These are phyloP conservation scores for Corchorus capsularis DNA, from an alignment of 345 rosid species.

Conservation along the genomic window DNA sequence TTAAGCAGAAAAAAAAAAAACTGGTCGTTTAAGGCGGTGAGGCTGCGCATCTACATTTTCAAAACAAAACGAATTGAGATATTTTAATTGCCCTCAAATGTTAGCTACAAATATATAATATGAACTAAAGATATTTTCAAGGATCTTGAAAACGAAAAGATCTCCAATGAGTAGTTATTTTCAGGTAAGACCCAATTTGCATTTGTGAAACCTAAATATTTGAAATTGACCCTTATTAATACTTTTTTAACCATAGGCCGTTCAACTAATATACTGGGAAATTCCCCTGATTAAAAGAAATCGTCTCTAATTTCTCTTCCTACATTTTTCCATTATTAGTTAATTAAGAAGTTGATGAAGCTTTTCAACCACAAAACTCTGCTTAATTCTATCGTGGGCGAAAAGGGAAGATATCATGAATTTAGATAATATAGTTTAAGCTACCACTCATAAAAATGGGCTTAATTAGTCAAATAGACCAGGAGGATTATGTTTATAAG, in stretches of 20 bases:
- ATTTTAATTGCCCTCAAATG: not conserved
- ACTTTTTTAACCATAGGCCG: not conserved
- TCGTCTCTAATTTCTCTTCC: not conserved
- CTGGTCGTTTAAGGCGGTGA: conserved; percentile 32
- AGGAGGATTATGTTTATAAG: not conserved
- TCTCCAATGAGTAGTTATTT: conserved; percentile 8
- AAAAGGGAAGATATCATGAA: too few species aligned
- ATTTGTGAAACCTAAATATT: not conserved
- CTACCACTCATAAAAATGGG: not conserved
- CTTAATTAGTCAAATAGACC: not conserved
- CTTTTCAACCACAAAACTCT: not conserved
- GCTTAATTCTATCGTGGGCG: not conserved
- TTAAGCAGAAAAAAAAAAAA: not conserved
- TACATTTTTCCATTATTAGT: not conserved
- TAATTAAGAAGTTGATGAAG: not conserved
- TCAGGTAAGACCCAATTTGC: conserved; percentile 13
- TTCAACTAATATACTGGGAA: not conserved
- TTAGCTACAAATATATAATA: not conserved
- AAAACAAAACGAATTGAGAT: not conserved
- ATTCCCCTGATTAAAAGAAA: not conserved
- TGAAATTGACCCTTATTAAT: not conserved
- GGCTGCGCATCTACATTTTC: conserved; percentile 24
- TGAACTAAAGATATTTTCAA: conserved; percentile 11
- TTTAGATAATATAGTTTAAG: not conserved
- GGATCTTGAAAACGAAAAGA: not conserved